Evolutionary conservation across 495 filamentous ascomycete species (phyloP).

Genomic region (Talaromyces adpressus): DNA sequence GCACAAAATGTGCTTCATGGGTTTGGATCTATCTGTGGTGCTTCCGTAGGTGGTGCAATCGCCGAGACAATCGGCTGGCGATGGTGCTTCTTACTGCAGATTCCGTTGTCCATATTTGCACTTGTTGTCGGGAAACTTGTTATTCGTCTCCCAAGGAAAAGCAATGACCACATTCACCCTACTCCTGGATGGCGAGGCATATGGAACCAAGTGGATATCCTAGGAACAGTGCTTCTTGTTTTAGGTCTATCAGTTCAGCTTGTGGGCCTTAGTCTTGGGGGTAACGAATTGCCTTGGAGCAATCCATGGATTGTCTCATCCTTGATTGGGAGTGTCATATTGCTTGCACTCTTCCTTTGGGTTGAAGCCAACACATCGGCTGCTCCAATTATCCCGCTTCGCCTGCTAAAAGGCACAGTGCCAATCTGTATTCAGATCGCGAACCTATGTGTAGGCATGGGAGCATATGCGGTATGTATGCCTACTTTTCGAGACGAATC

Average conservation of each 20-base stretch:
- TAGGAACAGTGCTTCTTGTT: conserved; percentile 48
- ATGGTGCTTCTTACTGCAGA: conserved; percentile 46
- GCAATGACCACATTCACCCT: not conserved
- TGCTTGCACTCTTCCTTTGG: conserved; percentile 43
- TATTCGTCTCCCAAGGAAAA: conserved; percentile 32
- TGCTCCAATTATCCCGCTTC: conserved; percentile 54
- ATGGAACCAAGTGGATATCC: conserved; percentile 51
- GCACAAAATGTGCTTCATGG: conserved; percentile 56
- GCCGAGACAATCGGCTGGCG: conserved; percentile 63
- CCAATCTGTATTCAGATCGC: conserved; percentile 49
- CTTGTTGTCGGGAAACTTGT: conserved; percentile 47
- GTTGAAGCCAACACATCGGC: conserved; percentile 51
- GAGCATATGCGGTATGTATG: conserved; percentile 53
- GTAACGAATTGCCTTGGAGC: conserved; percentile 56
- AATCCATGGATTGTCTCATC: conserved; percentile 47
- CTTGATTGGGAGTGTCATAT: conserved; percentile 40
- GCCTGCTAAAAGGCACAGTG: conserved; percentile 45
- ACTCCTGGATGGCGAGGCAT: conserved; percentile 20
- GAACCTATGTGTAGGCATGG: conserved; percentile 55
- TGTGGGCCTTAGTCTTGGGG: conserved; percentile 52
- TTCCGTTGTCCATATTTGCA: conserved; percentile 45
- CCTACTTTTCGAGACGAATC: not conserved
- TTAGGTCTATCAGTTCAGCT: conserved; percentile 50
- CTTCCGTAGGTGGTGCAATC: conserved; percentile 57
- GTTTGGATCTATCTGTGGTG: conserved; percentile 59